Evolutionary conservation across 164 flowering plant genomes (phyloP).

Genomic region (Tetrastigma voinierianum): DNA sequence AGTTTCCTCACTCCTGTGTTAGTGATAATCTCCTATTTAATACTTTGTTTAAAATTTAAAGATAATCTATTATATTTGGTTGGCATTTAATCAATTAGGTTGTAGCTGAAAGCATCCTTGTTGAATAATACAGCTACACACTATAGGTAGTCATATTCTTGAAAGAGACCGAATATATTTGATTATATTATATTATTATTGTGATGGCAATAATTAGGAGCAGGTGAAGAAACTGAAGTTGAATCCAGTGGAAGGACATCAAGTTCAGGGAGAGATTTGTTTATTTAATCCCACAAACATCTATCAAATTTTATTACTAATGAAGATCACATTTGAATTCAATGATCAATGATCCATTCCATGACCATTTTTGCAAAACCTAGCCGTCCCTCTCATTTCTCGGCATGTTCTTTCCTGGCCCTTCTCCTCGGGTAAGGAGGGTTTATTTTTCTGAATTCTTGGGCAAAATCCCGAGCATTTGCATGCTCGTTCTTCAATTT

Average conservation of each 20-base stretch:
- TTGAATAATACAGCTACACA: not conserved
- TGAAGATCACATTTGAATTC: no score
- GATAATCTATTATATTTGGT: not conserved
- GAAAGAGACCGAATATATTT: constrained; percentile 1
- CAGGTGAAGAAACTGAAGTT: constrained; percentile 6
- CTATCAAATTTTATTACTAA: no score
- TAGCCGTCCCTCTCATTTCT: no score
- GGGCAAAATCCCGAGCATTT: no score
- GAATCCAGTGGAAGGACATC: not conserved
- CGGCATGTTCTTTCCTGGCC: no score
- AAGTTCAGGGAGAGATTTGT: not conserved
- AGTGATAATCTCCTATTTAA: not conserved
- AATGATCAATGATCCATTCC: no score
- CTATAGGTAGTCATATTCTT: not conserved
- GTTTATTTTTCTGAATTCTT: no score
- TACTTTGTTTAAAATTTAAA: not conserved
- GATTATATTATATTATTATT: not conserved
- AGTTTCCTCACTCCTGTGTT: no score
- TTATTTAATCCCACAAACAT: not conserved
- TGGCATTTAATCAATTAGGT: not conserved
- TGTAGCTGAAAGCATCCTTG: not conserved
- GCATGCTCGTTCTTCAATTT: no score
- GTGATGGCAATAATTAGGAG: not conserved
- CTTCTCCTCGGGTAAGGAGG: no score
- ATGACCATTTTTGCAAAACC: no score